These are phyloP conservation scores for Psilocybe subaeruginosa DNA, from an alignment of 768 basidiomycete species.

Conservation along the genomic window DNA sequence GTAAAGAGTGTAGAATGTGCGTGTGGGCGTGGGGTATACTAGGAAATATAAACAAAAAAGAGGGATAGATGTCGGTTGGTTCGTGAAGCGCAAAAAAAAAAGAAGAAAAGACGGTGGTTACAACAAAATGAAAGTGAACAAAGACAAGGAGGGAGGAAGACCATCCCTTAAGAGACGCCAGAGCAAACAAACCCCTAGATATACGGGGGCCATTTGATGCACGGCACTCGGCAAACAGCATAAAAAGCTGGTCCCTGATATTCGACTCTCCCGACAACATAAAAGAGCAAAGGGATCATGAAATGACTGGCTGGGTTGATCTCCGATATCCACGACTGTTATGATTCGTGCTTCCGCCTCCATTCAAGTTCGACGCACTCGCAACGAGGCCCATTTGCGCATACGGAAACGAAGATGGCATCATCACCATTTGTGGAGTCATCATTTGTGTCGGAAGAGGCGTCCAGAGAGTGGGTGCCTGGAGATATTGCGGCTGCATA, in stretches of 20 bases:
- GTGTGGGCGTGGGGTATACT: too few species aligned
- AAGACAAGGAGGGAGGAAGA: not conserved
- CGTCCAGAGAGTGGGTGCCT: slow-evolving; percentile 44
- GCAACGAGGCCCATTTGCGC: slow-evolving; percentile 9
- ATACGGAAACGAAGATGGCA: slow-evolving; percentile 13
- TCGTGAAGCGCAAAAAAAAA: not conserved
- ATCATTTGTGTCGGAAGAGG: slow-evolving; percentile 38
- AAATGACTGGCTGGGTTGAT: slow-evolving; percentile 7
- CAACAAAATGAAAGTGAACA: not conserved
- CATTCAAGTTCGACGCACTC: slow-evolving; percentile 8
- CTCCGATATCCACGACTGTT: slow-evolving; percentile 3
- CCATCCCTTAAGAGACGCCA: too few species aligned
- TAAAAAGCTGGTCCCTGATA: too few species aligned
- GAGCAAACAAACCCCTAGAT: too few species aligned
- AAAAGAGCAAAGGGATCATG: not conserved
- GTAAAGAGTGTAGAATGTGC: too few species aligned
- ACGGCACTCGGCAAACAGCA: too few species aligned
- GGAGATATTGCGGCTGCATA: slow-evolving; percentile 28
- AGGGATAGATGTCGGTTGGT: too few species aligned
- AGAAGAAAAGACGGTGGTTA: not conserved
- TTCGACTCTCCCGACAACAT: too few species aligned
- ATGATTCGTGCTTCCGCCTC: not conserved
- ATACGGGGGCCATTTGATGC: too few species aligned
- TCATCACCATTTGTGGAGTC: slow-evolving; percentile 29
- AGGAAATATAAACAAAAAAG: too few species aligned